Conservation (phyloP, 2,329 filamentous ascomycete species). For the Penicillium sp. region DNA sequence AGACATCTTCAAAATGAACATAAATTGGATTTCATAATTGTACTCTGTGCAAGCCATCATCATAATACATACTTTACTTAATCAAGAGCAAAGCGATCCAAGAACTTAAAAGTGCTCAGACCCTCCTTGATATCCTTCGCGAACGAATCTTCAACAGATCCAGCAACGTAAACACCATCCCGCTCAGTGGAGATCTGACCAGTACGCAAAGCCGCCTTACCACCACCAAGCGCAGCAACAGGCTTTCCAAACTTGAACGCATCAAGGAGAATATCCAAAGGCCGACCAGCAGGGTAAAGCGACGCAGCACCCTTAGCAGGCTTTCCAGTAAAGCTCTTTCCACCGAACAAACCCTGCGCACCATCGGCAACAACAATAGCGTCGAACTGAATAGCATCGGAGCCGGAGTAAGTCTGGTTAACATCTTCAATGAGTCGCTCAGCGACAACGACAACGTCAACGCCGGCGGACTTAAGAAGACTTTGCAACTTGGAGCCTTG, state of each 20-base stretch:
- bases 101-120: conserved; percentile 65
- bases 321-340: conserved; percentile 18
- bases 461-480: conserved; percentile 43
- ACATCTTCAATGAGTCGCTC: conserved; percentile 59
- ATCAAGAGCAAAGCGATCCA: conserved; percentile 64
- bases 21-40: not conserved
- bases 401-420: conserved; percentile 64
- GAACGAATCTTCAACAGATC: conserved; percentile 39
- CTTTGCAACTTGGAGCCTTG: conserved; percentile 55
- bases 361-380: conserved; percentile 60
- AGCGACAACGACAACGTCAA: conserved; percentile 62
- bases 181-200: conserved; percentile 46
- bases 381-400: conserved; percentile 54
- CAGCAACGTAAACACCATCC: conserved; percentile 39
- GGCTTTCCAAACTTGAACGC: conserved; percentile 72
- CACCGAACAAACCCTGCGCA: conserved; percentile 54
- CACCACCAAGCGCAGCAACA: conserved; percentile 59
- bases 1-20: not conserved
- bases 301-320: conserved; percentile 49
- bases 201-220: conserved; percentile 40
- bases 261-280: conserved; percentile 63
- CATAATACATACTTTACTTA: conserved; percentile 4
- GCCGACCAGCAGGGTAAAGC: conserved; percentile 65
- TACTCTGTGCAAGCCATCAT: conserved; percentile 1
- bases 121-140: conserved; percentile 57